Evolutionary conservation across 768 basidiomycete genomes (phyloP).

Genomic region (Phylloporus sp.): DNA sequence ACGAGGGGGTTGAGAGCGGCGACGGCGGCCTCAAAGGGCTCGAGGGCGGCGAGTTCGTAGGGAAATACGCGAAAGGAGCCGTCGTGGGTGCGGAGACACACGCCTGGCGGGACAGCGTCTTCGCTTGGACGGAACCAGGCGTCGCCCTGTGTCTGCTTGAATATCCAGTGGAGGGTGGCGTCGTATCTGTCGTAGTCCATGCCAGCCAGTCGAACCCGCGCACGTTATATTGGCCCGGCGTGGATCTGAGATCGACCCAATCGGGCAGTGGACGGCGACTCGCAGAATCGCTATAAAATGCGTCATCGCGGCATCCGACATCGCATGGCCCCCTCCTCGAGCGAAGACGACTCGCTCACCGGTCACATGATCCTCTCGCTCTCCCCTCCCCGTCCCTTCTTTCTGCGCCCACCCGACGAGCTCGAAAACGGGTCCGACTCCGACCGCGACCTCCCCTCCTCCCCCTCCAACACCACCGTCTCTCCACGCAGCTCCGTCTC

Average conservation of each 20-base stretch:
- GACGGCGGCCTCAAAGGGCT: slow-evolving; percentile 52
- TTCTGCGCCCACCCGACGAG: slow-evolving; percentile 27
- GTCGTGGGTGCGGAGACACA: slow-evolving; percentile 45
- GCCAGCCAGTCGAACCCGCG: slow-evolving; percentile 3
- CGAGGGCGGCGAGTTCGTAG: slow-evolving; percentile 47
- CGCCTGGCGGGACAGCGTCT: slow-evolving; percentile 42
- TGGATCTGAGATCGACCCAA: slow-evolving; percentile 16
- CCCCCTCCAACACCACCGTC: slow-evolving; percentile 11
- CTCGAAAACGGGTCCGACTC: slow-evolving; percentile 30
- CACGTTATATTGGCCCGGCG: slow-evolving; percentile 5
- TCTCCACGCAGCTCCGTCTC: slow-evolving; percentile 15
- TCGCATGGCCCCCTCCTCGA: no score
- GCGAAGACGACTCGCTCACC: slow-evolving; percentile 26
- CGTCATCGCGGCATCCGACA: no score
- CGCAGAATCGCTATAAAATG: neutral
- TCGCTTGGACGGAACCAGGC: slow-evolving; percentile 53
- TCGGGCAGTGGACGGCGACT: slow-evolving; percentile 7
- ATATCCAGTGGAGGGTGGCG: slow-evolving; percentile 25
- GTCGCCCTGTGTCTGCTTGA: slow-evolving; percentile 39
- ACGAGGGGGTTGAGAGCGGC: slow-evolving; percentile 50
- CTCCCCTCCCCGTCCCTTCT: slow-evolving; percentile 36
- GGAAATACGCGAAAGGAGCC: slow-evolving; percentile 52
- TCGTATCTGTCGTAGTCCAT: slow-evolving; percentile 36
- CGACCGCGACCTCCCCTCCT: slow-evolving; percentile 20
- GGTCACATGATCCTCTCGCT: slow-evolving; percentile 16